Evolutionary conservation across 768 basidiomycete genomes (phyloP).

Genomic region (Rossbeevera mucosa): DNA sequence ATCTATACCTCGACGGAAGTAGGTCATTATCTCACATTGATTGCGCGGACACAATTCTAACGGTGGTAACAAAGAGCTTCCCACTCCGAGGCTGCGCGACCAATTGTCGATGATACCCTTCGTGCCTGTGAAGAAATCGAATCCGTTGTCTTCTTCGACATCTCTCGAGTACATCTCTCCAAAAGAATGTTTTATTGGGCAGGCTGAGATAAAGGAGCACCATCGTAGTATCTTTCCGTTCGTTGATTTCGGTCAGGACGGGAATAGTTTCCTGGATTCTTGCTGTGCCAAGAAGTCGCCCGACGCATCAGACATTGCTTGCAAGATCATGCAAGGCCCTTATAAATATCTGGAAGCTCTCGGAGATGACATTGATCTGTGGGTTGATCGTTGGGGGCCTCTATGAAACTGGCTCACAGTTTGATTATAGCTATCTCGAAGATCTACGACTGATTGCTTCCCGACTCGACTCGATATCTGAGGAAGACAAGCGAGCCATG

Average conservation of each 20-base stretch:
- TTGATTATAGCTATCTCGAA: conserved; percentile 6
- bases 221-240: conserved; percentile 11
- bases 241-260: conserved; percentile 11
- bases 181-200: conserved; percentile 14
- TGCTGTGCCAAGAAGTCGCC: conserved; percentile 13
- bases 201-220: not conserved
- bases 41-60: conserved; percentile 1
- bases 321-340: conserved; percentile 10
- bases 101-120: conserved; percentile 7
- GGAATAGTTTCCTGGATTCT: conserved; percentile 11
- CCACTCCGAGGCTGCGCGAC: conserved; percentile 3
- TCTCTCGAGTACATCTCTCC: not conserved
- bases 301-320: conserved; percentile 9
- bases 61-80: conserved; percentile 2
- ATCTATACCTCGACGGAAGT: conserved; percentile 6
- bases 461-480: conserved; percentile 6
- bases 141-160: not conserved
- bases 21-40: not conserved
- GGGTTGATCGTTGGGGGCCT: not conserved
- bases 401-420: not conserved
- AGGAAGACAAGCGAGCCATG: conserved; percentile 11
- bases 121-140: conserved; percentile 5
- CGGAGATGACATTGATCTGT: not conserved
- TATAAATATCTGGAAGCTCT: conserved; percentile 1
- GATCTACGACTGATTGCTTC: conserved; percentile 14